Evolutionary conservation across 2,329 filamentous ascomycete species (phyloP), one percentile per base, ranked within the genome.

Genomic region (Ascochyta koolunga): DNA sequence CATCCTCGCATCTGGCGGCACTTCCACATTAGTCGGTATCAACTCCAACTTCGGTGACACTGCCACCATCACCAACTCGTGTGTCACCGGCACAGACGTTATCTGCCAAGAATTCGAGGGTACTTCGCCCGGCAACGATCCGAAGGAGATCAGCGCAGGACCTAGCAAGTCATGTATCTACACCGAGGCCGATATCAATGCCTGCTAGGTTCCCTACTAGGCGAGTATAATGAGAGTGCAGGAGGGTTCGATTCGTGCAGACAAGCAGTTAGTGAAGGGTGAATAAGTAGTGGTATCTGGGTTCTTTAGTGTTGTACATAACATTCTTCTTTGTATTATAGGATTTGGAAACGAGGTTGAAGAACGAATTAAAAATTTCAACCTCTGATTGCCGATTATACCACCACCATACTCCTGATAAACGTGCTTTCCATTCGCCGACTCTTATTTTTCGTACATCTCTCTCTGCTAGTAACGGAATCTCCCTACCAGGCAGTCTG

Each of bases 41-140:
- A 81, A 81, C 70, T 72, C 69, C 37, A 82, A 80, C 74, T 80
- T 76, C 47, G 78, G 78, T 13, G 78, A 80, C 60, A 78, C 77
- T 1, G 78, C 77, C 54, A 76, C 66, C 24, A 68, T 73, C 54
- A 59, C 51, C 5, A 60, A 61, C 39, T 62, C 63, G 10, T 68
- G 64, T 48, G 49, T 63, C 39, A 65, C 56, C 4, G 48, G 40
- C 36, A 61, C 61, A 10, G 55, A 62, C 11, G 35, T 33, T 0
- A 61, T 68, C 41, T 68, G 65, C 47, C 33, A 52, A 33, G 65
- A 66, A 46, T 67, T 66, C 43, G 45, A 68, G 43, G 64, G 64
- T 21, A 64, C 58, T 9, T 53, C 54, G 5, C 56, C 57, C 0
- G 64, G 62, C 18, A 58, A 61, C 19, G 62, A 67, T 59, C 62